Evolutionary conservation across 352 stramenopile genomes (phyloP).

Genomic region (Globisporangium rhizosaccharum): DNA sequence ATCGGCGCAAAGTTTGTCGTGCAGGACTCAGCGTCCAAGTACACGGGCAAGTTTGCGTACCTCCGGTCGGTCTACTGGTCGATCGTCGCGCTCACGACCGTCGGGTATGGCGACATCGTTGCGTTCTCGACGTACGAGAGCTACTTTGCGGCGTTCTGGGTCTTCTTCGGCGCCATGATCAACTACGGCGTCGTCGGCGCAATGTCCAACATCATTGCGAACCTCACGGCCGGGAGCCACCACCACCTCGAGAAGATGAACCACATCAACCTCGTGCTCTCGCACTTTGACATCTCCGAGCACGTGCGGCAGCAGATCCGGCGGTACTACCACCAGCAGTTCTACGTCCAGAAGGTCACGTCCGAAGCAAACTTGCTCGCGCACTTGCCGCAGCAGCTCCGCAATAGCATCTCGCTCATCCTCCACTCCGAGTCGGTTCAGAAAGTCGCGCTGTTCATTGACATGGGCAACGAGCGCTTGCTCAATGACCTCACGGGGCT

Average conservation of each 20-base stretch:
- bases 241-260: constrained; percentile 71
- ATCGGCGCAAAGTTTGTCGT: constrained; percentile 40
- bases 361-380: constrained; percentile 57
- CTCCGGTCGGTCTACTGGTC: constrained; percentile 70
- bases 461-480: constrained; percentile 45
- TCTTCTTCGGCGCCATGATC: constrained; percentile 64
- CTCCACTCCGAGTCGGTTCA: constrained; percentile 64
- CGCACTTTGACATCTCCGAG: constrained; percentile 56
- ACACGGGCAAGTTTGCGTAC: constrained; percentile 59
- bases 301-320: constrained; percentile 52
- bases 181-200: constrained; percentile 73
- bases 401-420: constrained; percentile 64
- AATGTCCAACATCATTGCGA: constrained; percentile 78
- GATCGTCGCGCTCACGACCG: constrained; percentile 63
- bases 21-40: constrained; percentile 27
- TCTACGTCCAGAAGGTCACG: constrained; percentile 67
- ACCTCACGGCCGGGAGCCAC: constrained; percentile 48
- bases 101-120: constrained; percentile 77
- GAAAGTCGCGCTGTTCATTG: constrained; percentile 54
- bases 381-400: constrained; percentile 46
- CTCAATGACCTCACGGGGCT: constrained; percentile 63
- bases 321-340: constrained; percentile 73
- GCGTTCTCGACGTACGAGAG: constrained; percentile 68
- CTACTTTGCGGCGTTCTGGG: constrained; percentile 60
- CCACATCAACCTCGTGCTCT: constrained; percentile 53